Conservation (phyloP, 495 filamentous ascomycete species). For the Pyronema domesticum region DNA sequence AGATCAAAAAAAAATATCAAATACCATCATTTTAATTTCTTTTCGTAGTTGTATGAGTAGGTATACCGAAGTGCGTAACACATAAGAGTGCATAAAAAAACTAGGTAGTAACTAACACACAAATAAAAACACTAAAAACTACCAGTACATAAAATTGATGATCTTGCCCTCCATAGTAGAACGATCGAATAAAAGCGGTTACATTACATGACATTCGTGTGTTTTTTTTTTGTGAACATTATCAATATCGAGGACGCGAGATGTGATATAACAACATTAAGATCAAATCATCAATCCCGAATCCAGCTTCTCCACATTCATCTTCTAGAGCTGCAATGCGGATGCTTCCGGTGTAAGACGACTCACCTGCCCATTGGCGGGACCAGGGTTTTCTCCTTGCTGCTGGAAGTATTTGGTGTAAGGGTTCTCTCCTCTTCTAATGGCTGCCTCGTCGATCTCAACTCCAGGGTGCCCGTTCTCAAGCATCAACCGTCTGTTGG, state of each 20-base stretch:
- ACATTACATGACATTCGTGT: background rate
- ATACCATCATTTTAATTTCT: too few species aligned
- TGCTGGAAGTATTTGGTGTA: constrained; percentile 51
- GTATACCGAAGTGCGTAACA: too few species aligned
- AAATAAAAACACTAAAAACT: too few species aligned
- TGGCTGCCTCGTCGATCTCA: constrained; percentile 44
- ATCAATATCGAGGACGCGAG: background rate
- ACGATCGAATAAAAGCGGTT: too few species aligned
- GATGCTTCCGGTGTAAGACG: constrained; percentile 5
- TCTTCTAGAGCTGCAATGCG: background rate
- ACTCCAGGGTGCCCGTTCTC: constrained; percentile 42
- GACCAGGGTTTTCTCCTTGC: constrained; percentile 30
- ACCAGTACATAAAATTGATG: too few species aligned
- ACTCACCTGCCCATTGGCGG: constrained; percentile 6
- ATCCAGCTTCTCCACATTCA: too few species aligned
- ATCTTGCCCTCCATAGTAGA: too few species aligned
- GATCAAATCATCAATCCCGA: too few species aligned
- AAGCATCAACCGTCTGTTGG: constrained; percentile 32
- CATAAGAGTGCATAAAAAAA: too few species aligned
- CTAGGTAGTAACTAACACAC: too few species aligned
- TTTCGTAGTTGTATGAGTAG: too few species aligned
- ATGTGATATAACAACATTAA: background rate
- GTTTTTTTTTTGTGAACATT: background rate
- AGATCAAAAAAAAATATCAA: too few species aligned
- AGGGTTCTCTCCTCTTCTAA: constrained; percentile 42